phyloP scores from a whole-genome alignment of 2,329 filamentous ascomycete species.

The Erysiphe pulchra region DNA sequence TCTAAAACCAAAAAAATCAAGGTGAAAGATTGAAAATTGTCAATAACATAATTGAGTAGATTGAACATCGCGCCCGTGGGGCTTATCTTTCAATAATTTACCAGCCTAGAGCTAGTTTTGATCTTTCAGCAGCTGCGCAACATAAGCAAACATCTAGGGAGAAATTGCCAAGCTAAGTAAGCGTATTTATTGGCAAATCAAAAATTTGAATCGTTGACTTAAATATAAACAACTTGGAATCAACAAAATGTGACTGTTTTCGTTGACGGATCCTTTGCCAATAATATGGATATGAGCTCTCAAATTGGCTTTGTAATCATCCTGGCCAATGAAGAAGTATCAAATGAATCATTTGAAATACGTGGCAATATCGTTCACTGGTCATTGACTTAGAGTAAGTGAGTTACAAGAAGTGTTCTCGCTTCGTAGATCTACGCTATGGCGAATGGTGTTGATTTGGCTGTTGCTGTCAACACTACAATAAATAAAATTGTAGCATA shows the following conservation, averaged over 20 bases:
- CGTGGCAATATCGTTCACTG: not conserved
- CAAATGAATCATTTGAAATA: not conserved
- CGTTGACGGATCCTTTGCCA: not conserved
- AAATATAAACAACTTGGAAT: not conserved
- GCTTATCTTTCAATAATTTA: slow-evolving; percentile 1
- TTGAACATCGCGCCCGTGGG: not conserved
- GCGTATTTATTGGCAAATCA: not conserved
- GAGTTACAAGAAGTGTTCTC: not conserved
- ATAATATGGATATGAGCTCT: not conserved
- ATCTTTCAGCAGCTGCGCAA: not conserved
- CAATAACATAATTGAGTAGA: not conserved
- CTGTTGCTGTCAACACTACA: not conserved
- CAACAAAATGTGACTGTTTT: not conserved
- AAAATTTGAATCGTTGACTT: not conserved
- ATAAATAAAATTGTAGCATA: not conserved
- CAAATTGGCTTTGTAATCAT: not conserved
- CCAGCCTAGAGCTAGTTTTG: not conserved
- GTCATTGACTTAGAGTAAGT: not conserved
- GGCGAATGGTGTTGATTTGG: not conserved
- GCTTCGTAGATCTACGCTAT: not conserved
- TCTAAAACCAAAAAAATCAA: not conserved
- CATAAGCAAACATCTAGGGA: not conserved
- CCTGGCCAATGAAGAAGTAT: not conserved
- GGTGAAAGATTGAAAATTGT: not conserved
- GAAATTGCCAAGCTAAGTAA: not conserved